These are phyloP conservation scores for Fistulifera solaris DNA, from an alignment of 108 stramenopile genomes.

Conservation along the genomic window DNA sequence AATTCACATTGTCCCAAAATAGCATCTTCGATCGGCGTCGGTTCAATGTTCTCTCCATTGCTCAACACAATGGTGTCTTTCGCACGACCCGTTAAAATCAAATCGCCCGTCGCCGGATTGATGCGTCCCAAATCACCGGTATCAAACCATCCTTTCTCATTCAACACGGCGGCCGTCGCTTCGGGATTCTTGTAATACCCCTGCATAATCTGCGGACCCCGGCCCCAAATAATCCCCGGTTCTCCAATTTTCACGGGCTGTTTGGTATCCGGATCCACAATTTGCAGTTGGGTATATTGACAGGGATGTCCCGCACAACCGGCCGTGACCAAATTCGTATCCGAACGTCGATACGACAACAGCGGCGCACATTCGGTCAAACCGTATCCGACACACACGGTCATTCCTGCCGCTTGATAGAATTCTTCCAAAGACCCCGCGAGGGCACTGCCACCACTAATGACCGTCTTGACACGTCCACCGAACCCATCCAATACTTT, in stretches of 20 bases:
- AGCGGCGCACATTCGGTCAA: conserved; percentile 86
- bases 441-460: conserved; percentile 85
- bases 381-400: conserved; percentile 85
- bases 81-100: conserved; percentile 81
- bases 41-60: conserved; percentile 89
- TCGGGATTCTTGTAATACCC: conserved; percentile 87
- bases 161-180: conserved; percentile 66
- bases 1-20: conserved; percentile 49
- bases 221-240: conserved; percentile 60
- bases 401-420: conserved; percentile 80
- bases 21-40: conserved; percentile 72
- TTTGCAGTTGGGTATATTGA: conserved; percentile 67
- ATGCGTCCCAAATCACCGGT: conserved; percentile 86
- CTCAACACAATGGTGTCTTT: conserved; percentile 90
- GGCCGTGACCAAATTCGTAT: conserved; percentile 58
- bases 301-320: conserved; percentile 76
- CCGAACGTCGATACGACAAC: conserved; percentile 53
- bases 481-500: conserved; percentile 91
- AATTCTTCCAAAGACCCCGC: conserved; percentile 80
- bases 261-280: conserved; percentile 60
- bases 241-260: conserved; percentile 47
- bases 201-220: conserved; percentile 85
- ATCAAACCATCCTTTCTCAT: conserved; percentile 83
- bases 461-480: conserved; percentile 70
- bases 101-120: conserved; percentile 80